Evolutionary conservation across 805 yeast species (phyloP).

Genomic region (Nakazawaea ishiwadae): DNA sequence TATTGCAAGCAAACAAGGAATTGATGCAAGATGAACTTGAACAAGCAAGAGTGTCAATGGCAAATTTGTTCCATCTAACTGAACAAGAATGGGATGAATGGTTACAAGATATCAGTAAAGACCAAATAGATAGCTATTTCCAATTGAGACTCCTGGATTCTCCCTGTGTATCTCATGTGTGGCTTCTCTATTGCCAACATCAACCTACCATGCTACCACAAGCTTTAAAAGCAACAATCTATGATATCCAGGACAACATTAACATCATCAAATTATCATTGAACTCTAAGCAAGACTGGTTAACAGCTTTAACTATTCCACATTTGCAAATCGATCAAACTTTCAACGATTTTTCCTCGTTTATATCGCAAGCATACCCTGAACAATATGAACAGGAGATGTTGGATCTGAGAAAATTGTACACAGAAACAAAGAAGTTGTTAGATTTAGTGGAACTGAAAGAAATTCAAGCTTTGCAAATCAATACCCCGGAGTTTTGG

Average conservation of each 20-base stretch:
- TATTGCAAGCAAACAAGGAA: neutral
- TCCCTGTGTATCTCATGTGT: neutral
- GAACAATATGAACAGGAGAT: conserved; percentile 31
- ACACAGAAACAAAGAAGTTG: conserved; percentile 26
- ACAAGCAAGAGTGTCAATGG: conserved; percentile 4
- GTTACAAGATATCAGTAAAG: neutral
- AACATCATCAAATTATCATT: conserved; percentile 24
- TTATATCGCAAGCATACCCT: conserved; percentile 28
- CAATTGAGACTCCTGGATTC: neutral
- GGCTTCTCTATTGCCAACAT: too few relatives aligned
- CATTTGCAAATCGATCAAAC: conserved; percentile 37
- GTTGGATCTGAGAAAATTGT: conserved; percentile 29
- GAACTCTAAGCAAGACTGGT: conserved; percentile 19
- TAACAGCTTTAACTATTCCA: conserved; percentile 33
- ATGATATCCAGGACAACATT: conserved; percentile 23
- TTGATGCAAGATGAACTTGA: conserved; percentile 1
- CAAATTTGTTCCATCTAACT: conserved; percentile 1
- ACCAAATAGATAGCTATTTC: neutral
- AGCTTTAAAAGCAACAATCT: conserved; percentile 21
- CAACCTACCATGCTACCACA: too few relatives aligned
- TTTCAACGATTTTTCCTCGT: conserved; percentile 33
- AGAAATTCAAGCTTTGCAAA: neutral
- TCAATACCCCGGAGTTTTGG: conserved; percentile 23
- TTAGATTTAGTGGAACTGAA: conserved; percentile 26
- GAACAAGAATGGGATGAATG: conserved; percentile 5